Evolutionary conservation across 1,284 basidiomycete genomes (phyloP).

Genomic region (Meripilus lineatus): DNA sequence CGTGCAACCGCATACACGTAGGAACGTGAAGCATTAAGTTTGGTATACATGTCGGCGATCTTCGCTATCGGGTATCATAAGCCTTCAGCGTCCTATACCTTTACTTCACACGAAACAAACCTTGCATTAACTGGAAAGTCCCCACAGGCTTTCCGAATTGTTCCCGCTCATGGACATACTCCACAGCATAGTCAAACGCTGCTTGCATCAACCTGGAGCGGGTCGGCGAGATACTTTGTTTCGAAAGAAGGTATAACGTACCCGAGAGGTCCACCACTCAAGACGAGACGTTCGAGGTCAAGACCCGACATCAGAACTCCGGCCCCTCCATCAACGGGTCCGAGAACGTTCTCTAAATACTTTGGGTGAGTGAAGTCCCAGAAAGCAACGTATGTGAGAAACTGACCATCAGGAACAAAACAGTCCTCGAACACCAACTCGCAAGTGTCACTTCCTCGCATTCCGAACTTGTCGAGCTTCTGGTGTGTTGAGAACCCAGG

Average conservation of each 20-base stretch:
- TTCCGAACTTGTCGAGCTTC: constrained; percentile 93
- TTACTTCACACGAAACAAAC: constrained; percentile 33
- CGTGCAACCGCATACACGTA: constrained; percentile 93
- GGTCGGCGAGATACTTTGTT: neutral
- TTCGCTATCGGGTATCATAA: constrained; percentile 49
- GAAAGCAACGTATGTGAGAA: constrained; percentile 1
- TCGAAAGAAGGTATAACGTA: constrained; percentile 22
- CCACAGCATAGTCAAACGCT: constrained; percentile 84
- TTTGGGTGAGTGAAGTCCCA: constrained; percentile 3
- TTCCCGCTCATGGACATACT: constrained; percentile 88
- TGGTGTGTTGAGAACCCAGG: constrained; percentile 86
- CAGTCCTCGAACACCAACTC: constrained; percentile 93
- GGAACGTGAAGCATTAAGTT: constrained; percentile 80
- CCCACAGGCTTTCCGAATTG: constrained; percentile 87
- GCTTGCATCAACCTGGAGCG: constrained; percentile 86
- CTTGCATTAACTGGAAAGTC: constrained; percentile 97
- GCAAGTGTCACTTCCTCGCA: constrained; percentile 94
- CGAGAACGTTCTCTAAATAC: constrained; percentile 75
- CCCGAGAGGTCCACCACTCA: constrained; percentile 82
- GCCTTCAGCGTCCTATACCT: neutral
- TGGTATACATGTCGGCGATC: constrained; percentile 95
- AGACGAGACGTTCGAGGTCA: constrained; percentile 87
- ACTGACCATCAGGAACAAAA: constrained; percentile 74
- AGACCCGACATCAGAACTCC: constrained; percentile 92
- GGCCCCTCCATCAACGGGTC: constrained; percentile 75